phyloP scores from a whole-genome alignment of 345 rosid species.

The Dipteronia sinensis region DNA sequence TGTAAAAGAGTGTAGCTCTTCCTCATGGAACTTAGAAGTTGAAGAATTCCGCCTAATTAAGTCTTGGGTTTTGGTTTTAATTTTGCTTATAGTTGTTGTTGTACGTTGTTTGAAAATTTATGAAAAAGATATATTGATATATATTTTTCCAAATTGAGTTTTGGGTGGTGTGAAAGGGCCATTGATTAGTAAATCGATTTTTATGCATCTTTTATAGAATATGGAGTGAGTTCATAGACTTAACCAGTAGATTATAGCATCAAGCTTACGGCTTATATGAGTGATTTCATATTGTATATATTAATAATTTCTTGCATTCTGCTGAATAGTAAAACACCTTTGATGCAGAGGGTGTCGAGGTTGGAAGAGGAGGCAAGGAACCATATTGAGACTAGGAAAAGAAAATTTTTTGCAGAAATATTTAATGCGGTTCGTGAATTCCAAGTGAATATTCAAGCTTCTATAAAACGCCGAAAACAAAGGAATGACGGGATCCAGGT shows the following conservation, averaged over 20 bases:
- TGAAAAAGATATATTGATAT: neutral
- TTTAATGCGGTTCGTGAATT: constrained; percentile 91
- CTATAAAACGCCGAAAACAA: constrained; percentile 90
- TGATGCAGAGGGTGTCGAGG: constrained; percentile 79
- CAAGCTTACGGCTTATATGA: neutral
- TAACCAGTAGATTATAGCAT: neutral
- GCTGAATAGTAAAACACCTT: constrained; percentile 26
- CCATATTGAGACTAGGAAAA: constrained; percentile 73
- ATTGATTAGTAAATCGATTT: neutral
- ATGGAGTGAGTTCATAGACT: neutral
- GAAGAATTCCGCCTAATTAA: constrained; percentile 1
- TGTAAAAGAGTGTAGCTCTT: constrained; percentile 14
- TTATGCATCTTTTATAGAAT: neutral
- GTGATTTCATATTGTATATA: neutral
- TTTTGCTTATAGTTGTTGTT: constrained; percentile 2
- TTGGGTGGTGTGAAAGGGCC: neutral
- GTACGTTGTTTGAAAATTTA: neutral
- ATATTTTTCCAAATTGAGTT: constrained; percentile 3
- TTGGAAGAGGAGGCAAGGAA: constrained; percentile 88
- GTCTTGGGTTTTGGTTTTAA: constrained; percentile 1
- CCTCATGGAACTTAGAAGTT: constrained; percentile 2
- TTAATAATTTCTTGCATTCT: constrained; percentile 14
- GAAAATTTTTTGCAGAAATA: constrained; percentile 84
- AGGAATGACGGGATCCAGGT: constrained; percentile 96
- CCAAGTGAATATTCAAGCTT: constrained; percentile 77